A percentile compares a stretch with the other conserved stretches of the same genome.
These are phyloP conservation scores for Talaromyces funiculosus DNA, from an alignment of 2,329 filamentous ascomycete genomes.

Conservation along the genomic window DNA sequence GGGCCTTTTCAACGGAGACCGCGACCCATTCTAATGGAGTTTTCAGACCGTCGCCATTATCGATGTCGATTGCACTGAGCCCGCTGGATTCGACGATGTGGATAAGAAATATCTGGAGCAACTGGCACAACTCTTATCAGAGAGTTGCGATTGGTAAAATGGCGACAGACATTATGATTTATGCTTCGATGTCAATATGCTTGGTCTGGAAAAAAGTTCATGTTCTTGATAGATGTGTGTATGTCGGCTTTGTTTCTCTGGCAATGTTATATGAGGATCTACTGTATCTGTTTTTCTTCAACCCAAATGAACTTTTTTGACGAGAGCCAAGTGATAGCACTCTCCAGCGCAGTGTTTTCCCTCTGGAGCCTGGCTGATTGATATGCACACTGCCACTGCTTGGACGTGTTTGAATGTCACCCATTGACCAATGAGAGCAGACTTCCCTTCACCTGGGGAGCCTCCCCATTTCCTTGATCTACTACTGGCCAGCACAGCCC, in stretches of 20 bases:
- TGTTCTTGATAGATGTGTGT: background rate
- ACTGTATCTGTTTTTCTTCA: background rate
- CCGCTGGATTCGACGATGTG: constrained; percentile 40
- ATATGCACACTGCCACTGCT: constrained; percentile 3
- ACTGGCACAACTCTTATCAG: constrained; percentile 36
- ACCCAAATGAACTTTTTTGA: background rate
- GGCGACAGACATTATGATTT: background rate
- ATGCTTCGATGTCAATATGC: background rate
- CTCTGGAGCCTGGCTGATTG: background rate
- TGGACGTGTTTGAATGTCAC: background rate
- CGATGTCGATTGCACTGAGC: constrained; percentile 43
- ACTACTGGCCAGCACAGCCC: background rate
- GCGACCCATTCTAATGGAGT: background rate
- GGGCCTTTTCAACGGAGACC: background rate
- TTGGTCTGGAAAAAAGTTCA: background rate
- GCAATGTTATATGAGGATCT: background rate
- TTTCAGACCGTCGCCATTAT: constrained; percentile 45
- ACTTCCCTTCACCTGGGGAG: background rate
- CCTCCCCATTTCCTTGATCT: background rate
- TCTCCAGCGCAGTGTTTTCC: background rate
- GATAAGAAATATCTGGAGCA: constrained; percentile 40
- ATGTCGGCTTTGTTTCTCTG: background rate
- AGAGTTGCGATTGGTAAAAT: constrained; percentile 37
- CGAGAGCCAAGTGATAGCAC: background rate
- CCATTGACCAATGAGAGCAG: constrained; percentile 3